Base-by-base conservation (phyloP, 108 stramenopile genomes). In the Stephanodiscus triporus region DNA sequence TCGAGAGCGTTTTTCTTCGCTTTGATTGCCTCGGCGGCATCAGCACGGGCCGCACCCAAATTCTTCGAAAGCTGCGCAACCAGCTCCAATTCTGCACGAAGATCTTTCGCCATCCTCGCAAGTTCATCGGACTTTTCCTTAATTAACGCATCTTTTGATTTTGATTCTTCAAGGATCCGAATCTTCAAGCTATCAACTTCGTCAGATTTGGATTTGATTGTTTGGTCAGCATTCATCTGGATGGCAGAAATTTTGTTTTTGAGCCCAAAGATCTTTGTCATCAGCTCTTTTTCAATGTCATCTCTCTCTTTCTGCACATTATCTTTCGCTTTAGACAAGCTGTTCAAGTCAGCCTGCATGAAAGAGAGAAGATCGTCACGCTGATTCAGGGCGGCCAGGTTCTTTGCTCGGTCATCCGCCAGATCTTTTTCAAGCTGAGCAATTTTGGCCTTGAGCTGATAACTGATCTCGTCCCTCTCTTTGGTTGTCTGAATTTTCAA, bases 241-340 rank as follows among this genome's bases (percentile, higher is more conserved):
- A 72, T 24, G 24, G 43, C 8, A 8, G 49, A 51, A 13, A 77
- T 24, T 24, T 42, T 77, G 38, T 70, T 70, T 27, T 57, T 70
- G 19, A 70, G 61, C 26, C 60, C 37, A 38, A 59, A 45, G 42
- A 53, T 77, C 32, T 70, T 59, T 4, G 54, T 45, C 19, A 40
- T 50, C 47, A 77, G 37, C n/a, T 65, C 64, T 40, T 40, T 65
- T 32, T 77, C 69, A 10, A 77, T 22, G 11, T 9, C 49, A 34
- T 77, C 77, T 10, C 51, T 59, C n/a, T 77, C 69, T 47, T 70
- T 73, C 16, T 73, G 54, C 0, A 73, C 55, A 29, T 73, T 63
- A 53, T 74, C 73, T 37, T 81, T 81, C 36, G 70, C 20, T 13
- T 64, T 69, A 4, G 68, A 45, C 67, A 68, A 67, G 17, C 63